These are phyloP conservation scores for Pseudopithomyces maydicus DNA, from an alignment of 2,329 filamentous ascomycete species.

Conservation along the genomic window DNA sequence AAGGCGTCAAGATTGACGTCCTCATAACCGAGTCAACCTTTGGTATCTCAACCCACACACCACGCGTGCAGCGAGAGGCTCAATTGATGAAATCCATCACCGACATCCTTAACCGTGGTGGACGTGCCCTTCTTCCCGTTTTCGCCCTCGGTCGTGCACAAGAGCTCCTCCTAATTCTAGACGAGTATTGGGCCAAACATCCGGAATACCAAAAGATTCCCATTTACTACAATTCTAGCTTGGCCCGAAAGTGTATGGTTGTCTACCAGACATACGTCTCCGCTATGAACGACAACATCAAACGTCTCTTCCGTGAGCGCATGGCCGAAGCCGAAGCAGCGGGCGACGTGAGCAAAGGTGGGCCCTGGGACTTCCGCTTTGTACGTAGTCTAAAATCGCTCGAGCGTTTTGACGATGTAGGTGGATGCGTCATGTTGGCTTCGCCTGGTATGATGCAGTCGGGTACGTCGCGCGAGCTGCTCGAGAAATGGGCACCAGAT, in stretches of 20 bases:
- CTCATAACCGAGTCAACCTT: conserved; percentile 98
- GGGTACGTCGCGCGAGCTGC: conserved; percentile 86
- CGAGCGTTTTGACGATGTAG: conserved; percentile 94
- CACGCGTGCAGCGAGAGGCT: conserved; percentile 86
- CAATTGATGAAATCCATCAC: conserved; percentile 96
- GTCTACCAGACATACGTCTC: conserved; percentile 98
- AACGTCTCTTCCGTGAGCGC: conserved; percentile 87
- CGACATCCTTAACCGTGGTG: conserved; percentile 85
- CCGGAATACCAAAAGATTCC: conserved; percentile 85
- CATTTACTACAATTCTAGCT: conserved; percentile 96
- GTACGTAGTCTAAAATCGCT: conserved; percentile 90
- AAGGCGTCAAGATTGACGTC: conserved; percentile 89
- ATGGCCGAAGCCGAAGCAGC: conserved; percentile 88
- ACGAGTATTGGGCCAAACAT: conserved; percentile 96
- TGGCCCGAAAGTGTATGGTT: conserved; percentile 96
- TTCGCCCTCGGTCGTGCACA: conserved; percentile 94
- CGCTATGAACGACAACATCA: conserved; percentile 99
- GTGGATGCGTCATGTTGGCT: conserved; percentile 94
- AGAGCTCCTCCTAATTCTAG: conserved; percentile 89
- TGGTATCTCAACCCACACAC: conserved; percentile 91
- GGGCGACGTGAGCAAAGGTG: conserved; percentile 74
- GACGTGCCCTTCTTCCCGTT: conserved; percentile 90
- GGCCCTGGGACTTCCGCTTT: conserved; percentile 96
- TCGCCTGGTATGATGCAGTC: conserved; percentile 98
- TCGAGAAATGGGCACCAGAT: conserved; percentile 95